Conservation (phyloP, 352 stramenopile species). For the Phytopythium vexans region DNA sequence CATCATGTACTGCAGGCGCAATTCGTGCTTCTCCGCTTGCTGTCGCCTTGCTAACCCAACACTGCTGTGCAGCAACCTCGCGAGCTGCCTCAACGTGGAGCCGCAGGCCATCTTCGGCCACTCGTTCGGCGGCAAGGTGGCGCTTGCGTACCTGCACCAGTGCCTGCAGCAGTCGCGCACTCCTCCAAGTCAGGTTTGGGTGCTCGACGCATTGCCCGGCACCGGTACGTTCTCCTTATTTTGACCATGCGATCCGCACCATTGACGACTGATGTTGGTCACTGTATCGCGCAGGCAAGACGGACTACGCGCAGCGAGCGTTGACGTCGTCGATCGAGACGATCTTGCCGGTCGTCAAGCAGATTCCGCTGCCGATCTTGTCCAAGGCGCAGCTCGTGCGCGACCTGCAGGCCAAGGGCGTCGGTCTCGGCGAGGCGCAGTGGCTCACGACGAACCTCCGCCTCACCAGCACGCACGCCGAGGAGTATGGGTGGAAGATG, state of each 20-base stretch:
- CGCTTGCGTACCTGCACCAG: conserved; percentile 60
- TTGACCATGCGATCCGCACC: too few relatives aligned
- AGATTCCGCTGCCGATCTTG: conserved; percentile 65
- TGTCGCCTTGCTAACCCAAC: background rate
- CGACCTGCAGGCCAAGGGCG: conserved; percentile 55
- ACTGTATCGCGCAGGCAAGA: conserved; percentile 24
- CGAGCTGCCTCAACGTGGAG: conserved; percentile 43
- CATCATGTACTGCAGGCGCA: conserved; percentile 39
- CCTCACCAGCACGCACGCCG: conserved; percentile 35
- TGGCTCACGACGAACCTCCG: conserved; percentile 84
- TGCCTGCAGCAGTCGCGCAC: conserved; percentile 37
- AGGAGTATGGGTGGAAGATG: conserved; percentile 84
- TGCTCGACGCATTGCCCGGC: conserved; percentile 69
- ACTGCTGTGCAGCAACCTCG: conserved; percentile 35
- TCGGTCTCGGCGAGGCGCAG: conserved; percentile 63
- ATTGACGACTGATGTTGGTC: background rate
- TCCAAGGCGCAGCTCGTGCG: conserved; percentile 68
- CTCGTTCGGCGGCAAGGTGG: conserved; percentile 81
- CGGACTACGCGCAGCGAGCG: conserved; percentile 59
- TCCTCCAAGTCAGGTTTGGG: conserved; percentile 58
- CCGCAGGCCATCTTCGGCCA: conserved; percentile 67
- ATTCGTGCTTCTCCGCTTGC: background rate
- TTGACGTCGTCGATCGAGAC: conserved; percentile 70
- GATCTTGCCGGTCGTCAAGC: conserved; percentile 64
- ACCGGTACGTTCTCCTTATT: conserved; percentile 30